Conservation (phyloP, 2,329 filamentous ascomycete genomes). For the Metarhizium humberi region DNA sequence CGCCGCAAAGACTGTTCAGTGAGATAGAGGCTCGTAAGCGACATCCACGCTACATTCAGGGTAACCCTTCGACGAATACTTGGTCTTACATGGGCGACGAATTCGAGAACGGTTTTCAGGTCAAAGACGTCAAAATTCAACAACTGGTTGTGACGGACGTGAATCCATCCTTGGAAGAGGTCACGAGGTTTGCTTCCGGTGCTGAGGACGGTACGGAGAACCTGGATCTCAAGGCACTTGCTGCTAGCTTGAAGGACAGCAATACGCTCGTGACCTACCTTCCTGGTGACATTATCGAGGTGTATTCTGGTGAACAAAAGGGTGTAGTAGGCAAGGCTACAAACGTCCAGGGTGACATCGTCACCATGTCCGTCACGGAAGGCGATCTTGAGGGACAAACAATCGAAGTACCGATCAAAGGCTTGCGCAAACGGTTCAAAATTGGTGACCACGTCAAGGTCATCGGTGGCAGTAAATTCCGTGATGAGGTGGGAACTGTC, state of each 20-base stretch:
- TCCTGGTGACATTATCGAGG: conserved; percentile 91
- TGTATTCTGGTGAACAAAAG: conserved; percentile 90
- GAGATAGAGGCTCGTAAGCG: conserved; percentile 87
- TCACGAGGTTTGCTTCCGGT: conserved; percentile 85
- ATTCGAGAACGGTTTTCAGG: conserved; percentile 85
- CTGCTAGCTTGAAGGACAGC: conserved; percentile 79
- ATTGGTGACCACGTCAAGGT: conserved; percentile 98
- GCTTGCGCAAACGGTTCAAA: conserved; percentile 83
- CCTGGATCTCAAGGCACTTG: conserved; percentile 82
- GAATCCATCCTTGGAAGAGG: conserved; percentile 87
- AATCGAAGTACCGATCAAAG: conserved; percentile 88
- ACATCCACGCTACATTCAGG: conserved; percentile 53
- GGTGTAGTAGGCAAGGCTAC: conserved; percentile 80
- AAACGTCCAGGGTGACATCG: conserved; percentile 83
- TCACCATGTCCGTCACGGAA: conserved; percentile 76
- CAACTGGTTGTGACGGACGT: conserved; percentile 80
- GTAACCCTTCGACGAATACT: conserved; percentile 67
- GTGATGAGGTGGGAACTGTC: conserved; percentile 94
- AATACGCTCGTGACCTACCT: conserved; percentile 77
- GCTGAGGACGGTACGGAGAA: conserved; percentile 90
- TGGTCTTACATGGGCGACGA: conserved; percentile 84
- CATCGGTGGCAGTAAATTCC: conserved; percentile 87
- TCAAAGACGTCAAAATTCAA: conserved; percentile 90
- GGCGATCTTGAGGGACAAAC: conserved; percentile 73
- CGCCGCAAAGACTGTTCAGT: conserved; percentile 85